These are phyloP conservation scores for Biscogniauxia marginata DNA, from an alignment of 2,329 filamentous ascomycete species.

Conservation along the genomic window DNA sequence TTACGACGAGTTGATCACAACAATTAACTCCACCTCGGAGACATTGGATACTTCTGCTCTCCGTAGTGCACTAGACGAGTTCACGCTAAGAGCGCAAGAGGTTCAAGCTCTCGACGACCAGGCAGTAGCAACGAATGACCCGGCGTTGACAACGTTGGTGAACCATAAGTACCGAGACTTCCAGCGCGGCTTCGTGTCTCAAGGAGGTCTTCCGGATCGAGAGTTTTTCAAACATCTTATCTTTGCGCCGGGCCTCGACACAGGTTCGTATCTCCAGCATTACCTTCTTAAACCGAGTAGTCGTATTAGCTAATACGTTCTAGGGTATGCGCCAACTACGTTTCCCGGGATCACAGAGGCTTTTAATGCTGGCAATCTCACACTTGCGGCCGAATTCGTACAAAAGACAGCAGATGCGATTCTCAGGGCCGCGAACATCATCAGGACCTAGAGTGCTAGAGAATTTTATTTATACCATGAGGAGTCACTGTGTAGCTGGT, in stretches of 20 bases:
- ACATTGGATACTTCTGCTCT: conserved; percentile 39
- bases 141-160: conserved; percentile 34
- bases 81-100: conserved; percentile 33
- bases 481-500: too few relatives aligned
- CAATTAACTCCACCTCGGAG: conserved; percentile 31
- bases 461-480: too few relatives aligned
- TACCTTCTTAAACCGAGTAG: too few relatives aligned
- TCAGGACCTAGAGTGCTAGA: conserved; percentile 27
- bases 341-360: conserved; percentile 33
- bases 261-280: conserved; percentile 33
- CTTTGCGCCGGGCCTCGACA: conserved; percentile 47
- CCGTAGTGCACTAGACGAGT: conserved; percentile 38
- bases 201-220: conserved; percentile 45
- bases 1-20: conserved; percentile 37
- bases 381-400: conserved; percentile 29
- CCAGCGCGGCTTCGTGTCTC: conserved; percentile 47
- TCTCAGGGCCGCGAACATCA: conserved; percentile 24
- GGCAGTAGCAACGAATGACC: conserved; percentile 29
- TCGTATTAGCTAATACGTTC: background rate
- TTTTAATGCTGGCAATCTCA: conserved; percentile 23
- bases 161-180: conserved; percentile 50
- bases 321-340: conserved; percentile 32
- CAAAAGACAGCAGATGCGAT: conserved; percentile 30
- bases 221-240: conserved; percentile 48
- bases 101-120: conserved; percentile 33